Evolutionary conservation across 2,329 filamentous ascomycete genomes (phyloP).

Genomic region (Colletotrichum chrysophilum): DNA sequence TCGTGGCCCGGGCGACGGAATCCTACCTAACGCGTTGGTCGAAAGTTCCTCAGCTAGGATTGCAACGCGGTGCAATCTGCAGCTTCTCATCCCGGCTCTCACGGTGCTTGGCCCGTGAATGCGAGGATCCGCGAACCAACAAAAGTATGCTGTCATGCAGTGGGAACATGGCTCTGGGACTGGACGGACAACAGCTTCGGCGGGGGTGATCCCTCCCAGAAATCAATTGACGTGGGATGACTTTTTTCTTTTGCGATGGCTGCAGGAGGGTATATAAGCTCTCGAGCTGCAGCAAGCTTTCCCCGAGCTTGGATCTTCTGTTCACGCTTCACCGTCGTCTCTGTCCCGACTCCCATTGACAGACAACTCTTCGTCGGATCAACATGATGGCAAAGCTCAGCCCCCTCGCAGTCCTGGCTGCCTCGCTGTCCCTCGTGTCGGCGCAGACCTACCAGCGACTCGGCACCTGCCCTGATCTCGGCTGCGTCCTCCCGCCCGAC

Average conservation of each 20-base stretch:
- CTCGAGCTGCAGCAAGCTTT: conserved; percentile 2
- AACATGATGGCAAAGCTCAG: conserved; percentile 43
- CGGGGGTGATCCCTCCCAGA: not conserved
- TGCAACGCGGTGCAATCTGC: not conserved
- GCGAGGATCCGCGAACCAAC: conserved; percentile 10
- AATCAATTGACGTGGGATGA: not conserved
- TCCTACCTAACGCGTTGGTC: conserved; percentile 6
- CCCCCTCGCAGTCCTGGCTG: conserved; percentile 36
- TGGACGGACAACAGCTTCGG: not conserved
- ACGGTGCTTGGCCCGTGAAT: not conserved
- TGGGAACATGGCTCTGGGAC: not conserved
- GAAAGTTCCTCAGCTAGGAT: not conserved
- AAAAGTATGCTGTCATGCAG: conserved; percentile 4
- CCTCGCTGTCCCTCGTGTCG: conserved; percentile 43
- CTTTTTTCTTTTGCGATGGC: not conserved
- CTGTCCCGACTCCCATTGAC: not conserved
- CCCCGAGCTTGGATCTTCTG: not conserved
- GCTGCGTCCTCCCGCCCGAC: conserved; percentile 66
- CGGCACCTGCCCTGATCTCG: conserved; percentile 62
- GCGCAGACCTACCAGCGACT: conserved; percentile 66
- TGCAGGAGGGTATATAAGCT: conserved; percentile 18
- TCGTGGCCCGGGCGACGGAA: conserved; percentile 1
- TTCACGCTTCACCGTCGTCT: not conserved
- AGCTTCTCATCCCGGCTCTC: not conserved
- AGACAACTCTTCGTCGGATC: conserved; percentile 10